Conservation (phyloP, 257 asterid genomes). For the Solanum chaucha region DNA sequence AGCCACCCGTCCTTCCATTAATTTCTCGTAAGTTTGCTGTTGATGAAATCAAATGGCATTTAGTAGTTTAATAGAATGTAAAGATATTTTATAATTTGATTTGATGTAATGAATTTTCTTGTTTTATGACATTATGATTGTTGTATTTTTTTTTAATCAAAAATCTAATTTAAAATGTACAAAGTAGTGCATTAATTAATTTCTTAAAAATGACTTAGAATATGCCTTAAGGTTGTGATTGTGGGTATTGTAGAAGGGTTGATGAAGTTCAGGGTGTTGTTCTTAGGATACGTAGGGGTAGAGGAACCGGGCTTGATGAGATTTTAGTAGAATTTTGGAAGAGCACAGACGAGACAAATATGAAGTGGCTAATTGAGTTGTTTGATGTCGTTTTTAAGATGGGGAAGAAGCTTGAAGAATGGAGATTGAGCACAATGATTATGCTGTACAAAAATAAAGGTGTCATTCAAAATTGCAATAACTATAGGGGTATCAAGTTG, state of each 20-base stretch:
- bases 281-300: not conserved
- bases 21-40: not conserved
- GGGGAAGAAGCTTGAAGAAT: not conserved
- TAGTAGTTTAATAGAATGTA: not conserved
- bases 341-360: not conserved
- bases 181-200: not conserved
- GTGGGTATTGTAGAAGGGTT: not conserved
- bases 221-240: not conserved
- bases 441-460: not conserved
- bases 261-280: not conserved
- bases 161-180: not conserved
- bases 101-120: not conserved
- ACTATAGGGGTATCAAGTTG: not conserved
- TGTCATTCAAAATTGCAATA: not conserved
- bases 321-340: not conserved
- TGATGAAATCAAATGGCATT: not conserved
- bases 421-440: not conserved
- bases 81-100: not conserved
- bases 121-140: not conserved
- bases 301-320: not conserved
- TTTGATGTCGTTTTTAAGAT: not conserved
- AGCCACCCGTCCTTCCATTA: too few relatives aligned
- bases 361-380: not conserved
- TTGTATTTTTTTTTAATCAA: too few relatives aligned
- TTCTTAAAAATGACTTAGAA: not conserved